phyloP scores from a whole-genome alignment of 1,284 basidiomycete species.

The Cryptococcus sp. region DNA sequence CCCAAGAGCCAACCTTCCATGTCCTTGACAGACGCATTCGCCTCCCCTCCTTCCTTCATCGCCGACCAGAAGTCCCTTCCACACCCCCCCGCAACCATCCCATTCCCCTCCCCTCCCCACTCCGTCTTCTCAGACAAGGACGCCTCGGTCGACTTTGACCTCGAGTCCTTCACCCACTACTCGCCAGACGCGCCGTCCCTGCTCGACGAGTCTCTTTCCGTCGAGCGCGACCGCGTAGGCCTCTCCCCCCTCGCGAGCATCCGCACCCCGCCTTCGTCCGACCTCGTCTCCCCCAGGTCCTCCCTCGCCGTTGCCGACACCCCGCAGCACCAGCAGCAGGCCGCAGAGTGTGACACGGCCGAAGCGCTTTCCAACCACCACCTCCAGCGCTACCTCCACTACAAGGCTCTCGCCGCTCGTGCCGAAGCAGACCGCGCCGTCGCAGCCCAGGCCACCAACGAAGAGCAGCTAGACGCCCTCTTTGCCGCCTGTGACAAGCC shows the following conservation, averaged over 20 bases:
- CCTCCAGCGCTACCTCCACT: slow-evolving; percentile 43
- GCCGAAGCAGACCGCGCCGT: slow-evolving; percentile 32
- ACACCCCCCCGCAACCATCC: background rate
- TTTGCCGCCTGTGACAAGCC: slow-evolving; percentile 21
- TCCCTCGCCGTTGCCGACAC: slow-evolving; percentile 16
- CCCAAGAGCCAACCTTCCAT: background rate
- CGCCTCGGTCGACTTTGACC: slow-evolving; percentile 25
- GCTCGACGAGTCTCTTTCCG: background rate
- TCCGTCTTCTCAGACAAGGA: slow-evolving; percentile 25
- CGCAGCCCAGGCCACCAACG: slow-evolving; percentile 11
- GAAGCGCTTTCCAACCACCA: slow-evolving; percentile 43
- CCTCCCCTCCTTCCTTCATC: slow-evolving; percentile 1
- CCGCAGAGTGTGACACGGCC: slow-evolving; percentile 23
- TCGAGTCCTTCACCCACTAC: slow-evolving; percentile 24
- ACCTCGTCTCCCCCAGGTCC: slow-evolving; percentile 34
- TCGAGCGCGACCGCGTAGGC: slow-evolving; percentile 5
- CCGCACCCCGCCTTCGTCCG: slow-evolving; percentile 25
- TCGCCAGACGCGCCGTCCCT: slow-evolving; percentile 14
- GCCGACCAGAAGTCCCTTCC: slow-evolving; percentile 6
- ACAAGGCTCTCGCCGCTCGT: slow-evolving; percentile 42
- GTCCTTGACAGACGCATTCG: slow-evolving; percentile 1
- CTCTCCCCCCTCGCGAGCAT: slow-evolving; percentile 2
- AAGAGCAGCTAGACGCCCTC: slow-evolving; percentile 22
- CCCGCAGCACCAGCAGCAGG: background rate
- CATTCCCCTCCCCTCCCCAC: slow-evolving; percentile 33